These are phyloP conservation scores for Earliella scabrosa DNA, from an alignment of 1,284 basidiomycete species.

Conservation along the genomic window DNA sequence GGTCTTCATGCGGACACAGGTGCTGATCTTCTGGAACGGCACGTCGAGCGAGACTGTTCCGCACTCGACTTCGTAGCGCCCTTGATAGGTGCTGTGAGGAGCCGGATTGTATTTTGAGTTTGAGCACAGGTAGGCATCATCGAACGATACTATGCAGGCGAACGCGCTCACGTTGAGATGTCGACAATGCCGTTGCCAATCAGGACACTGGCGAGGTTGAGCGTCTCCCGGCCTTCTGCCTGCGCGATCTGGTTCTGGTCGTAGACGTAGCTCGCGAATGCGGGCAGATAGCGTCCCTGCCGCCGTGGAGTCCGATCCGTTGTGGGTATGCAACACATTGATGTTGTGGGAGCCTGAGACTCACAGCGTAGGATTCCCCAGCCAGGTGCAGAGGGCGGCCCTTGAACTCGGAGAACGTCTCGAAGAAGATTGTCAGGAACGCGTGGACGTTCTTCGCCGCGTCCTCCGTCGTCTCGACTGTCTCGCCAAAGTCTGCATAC, in stretches of 20 bases:
- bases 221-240: slow-evolving; percentile 55
- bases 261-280: slow-evolving; percentile 80
- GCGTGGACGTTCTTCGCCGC: slow-evolving; percentile 74
- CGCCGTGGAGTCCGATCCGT: neutral
- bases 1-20: slow-evolving; percentile 64
- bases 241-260: slow-evolving; percentile 70
- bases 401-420: slow-evolving; percentile 70
- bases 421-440: slow-evolving; percentile 77
- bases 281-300: slow-evolving; percentile 82
- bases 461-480: slow-evolving; percentile 68
- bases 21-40: slow-evolving; percentile 60
- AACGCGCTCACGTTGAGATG: slow-evolving; percentile 52
- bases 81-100: slow-evolving; percentile 60
- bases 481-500: slow-evolving; percentile 59
- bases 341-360: slow-evolving; percentile 33
- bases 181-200: slow-evolving; percentile 71
- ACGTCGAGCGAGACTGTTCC: slow-evolving; percentile 54
- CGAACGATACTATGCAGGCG: neutral
- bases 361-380: slow-evolving; percentile 70
- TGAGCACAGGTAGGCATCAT: neutral
- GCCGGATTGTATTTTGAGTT: too few species aligned
- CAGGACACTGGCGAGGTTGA: slow-evolving; percentile 71
- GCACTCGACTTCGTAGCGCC: slow-evolving; percentile 70
- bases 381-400: slow-evolving; percentile 70
- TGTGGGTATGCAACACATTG: slow-evolving; percentile 35